These are phyloP conservation scores for Colletotrichum orbiculare DNA, from an alignment of 2,329 filamentous ascomycete genomes.

Conservation along the genomic window DNA sequence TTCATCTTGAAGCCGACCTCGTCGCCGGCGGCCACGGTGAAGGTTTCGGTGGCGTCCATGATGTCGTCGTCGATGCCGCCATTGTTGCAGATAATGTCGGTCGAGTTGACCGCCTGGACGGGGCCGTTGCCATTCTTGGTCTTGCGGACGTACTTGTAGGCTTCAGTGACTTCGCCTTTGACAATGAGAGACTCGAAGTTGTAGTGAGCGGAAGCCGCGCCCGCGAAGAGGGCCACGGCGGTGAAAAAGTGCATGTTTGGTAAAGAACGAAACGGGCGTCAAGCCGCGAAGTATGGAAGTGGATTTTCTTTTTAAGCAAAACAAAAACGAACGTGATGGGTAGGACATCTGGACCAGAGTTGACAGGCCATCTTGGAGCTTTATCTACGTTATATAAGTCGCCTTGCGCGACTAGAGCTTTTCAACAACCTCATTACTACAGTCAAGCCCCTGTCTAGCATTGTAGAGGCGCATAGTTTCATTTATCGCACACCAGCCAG, in stretches of 20 bases:
- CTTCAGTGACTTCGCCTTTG: constrained; percentile 36
- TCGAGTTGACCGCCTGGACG: constrained; percentile 4
- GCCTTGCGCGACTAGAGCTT: too few relatives aligned
- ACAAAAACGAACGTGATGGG: too few relatives aligned
- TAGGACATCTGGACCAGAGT: too few relatives aligned
- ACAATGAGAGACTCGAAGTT: constrained; percentile 39
- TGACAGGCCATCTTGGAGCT: too few relatives aligned
- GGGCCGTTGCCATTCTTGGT: constrained; percentile 29
- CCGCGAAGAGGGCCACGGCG: neutral
- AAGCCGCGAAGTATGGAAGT: too few relatives aligned
- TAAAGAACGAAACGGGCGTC: too few relatives aligned
- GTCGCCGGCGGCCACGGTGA: constrained; percentile 15
- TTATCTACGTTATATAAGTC: too few relatives aligned
- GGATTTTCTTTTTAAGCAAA: too few relatives aligned
- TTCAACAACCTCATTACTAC: too few relatives aligned
- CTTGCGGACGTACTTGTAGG: constrained; percentile 34
- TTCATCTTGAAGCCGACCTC: constrained; percentile 27
- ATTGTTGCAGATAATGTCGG: constrained; percentile 25
- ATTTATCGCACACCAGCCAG: too few relatives aligned
- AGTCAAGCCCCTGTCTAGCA: too few relatives aligned
- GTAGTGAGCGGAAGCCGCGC: constrained; percentile 35
- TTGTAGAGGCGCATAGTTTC: too few relatives aligned
- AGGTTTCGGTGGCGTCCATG: constrained; percentile 1
- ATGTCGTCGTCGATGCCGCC: constrained; percentile 9
- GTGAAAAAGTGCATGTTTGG: neutral